A percentile compares a stretch with the other conserved stretches of the same genome.
Evolutionary conservation across 108 stramenopile species (phyloP).

Genomic region (Cyclotella sp.): DNA sequence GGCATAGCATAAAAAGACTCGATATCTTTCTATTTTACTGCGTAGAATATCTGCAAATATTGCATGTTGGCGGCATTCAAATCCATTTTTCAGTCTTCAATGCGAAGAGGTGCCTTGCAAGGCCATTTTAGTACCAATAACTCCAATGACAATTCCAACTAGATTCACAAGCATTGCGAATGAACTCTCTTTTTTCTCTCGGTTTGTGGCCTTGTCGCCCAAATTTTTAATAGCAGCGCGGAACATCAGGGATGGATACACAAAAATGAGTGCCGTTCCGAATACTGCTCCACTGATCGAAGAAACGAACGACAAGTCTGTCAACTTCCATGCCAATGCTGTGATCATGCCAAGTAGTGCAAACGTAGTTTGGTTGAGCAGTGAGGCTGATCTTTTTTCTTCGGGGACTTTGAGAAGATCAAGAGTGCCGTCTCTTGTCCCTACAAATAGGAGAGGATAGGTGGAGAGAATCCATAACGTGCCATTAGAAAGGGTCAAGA

Average conservation of each 20-base stretch:
- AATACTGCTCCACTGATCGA: conserved; percentile 96
- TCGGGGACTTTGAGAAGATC: conserved; percentile 74
- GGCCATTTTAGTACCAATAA: conserved; percentile 66
- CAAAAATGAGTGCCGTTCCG: conserved; percentile 75
- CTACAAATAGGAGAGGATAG: conserved; percentile 78
- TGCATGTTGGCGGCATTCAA: not conserved
- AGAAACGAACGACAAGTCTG: conserved; percentile 86
- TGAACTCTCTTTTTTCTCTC: conserved; percentile 67
- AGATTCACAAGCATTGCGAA: conserved; percentile 71
- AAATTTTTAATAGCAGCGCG: conserved; percentile 67
- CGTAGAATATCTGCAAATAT: not conserved
- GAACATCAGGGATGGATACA: conserved; percentile 62
- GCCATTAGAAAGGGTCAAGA: not conserved
- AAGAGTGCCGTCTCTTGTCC: conserved; percentile 88
- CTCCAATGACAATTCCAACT: conserved; percentile 75
- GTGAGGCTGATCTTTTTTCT: conserved; percentile 55
- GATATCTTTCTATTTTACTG: no score
- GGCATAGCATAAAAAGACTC: no score
- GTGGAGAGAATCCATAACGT: conserved; percentile 1
- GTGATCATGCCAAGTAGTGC: conserved; percentile 68
- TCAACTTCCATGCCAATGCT: conserved; percentile 67
- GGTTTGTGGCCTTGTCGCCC: conserved; percentile 61
- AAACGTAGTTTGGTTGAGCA: conserved; percentile 70
- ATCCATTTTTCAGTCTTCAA: not conserved
- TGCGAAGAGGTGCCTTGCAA: conserved; percentile 13